Evolutionary conservation across 192 early-diverging fungal genomes (phyloP).

Genomic region (Podila epicladia): DNA sequence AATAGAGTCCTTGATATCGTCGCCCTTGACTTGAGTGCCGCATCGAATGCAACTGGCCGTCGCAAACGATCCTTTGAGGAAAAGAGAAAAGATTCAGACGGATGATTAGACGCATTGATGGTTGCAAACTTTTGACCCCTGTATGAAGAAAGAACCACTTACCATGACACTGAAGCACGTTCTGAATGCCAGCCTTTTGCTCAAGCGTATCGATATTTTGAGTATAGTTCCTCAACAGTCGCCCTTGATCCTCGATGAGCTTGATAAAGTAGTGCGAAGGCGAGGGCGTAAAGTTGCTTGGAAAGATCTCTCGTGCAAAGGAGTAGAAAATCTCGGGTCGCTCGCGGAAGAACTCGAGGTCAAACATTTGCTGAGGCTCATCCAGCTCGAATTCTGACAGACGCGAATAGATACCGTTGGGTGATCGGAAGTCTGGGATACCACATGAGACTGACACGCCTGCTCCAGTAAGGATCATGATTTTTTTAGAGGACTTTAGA

Average conservation of each 20-base stretch:
- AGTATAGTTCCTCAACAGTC: slow-evolving; percentile 94
- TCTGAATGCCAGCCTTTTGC: slow-evolving; percentile 82
- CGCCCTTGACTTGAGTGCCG: slow-evolving; percentile 76
- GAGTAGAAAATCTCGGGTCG: slow-evolving; percentile 95
- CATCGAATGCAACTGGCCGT: slow-evolving; percentile 92
- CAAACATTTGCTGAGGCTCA: slow-evolving; percentile 97
- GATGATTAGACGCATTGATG: not conserved
- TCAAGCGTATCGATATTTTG: slow-evolving; percentile 99
- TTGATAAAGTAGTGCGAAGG: slow-evolving; percentile 91
- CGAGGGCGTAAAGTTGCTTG: slow-evolving; percentile 87
- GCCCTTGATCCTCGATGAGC: slow-evolving; percentile 83
- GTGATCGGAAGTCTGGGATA: slow-evolving; percentile 96
- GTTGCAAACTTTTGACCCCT: not conserved
- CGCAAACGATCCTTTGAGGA: slow-evolving; percentile 86
- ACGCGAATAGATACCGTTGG: slow-evolving; percentile 90
- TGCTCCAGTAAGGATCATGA: slow-evolving; percentile 93
- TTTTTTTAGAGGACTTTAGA: slow-evolving; percentile 68
- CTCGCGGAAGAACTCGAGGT: slow-evolving; percentile 89
- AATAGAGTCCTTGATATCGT: slow-evolving; percentile 83
- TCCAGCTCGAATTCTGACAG: slow-evolving; percentile 91
- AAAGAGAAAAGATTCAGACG: not conserved
- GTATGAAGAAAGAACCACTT: not conserved
- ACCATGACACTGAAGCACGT: slow-evolving; percentile 92
- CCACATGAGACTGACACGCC: slow-evolving; percentile 95
- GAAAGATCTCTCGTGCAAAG: slow-evolving; percentile 92